Conservation (phyloP, 345 rosid genomes). For the Lumnitzera littorea region DNA sequence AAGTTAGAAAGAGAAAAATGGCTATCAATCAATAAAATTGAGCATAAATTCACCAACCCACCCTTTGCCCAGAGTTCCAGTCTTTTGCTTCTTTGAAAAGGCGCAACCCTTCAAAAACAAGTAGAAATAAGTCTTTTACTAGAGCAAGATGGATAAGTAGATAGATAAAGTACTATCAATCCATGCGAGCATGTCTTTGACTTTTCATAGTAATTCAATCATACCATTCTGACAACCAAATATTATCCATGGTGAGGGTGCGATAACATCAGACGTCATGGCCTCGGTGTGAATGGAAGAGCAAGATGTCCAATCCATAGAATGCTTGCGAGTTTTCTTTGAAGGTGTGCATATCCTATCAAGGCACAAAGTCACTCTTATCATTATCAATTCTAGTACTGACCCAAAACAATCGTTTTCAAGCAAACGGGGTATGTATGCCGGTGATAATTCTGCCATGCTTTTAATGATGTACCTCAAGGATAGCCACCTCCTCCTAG, state of each 20-base stretch:
- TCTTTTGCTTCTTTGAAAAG: conserved; percentile 93
- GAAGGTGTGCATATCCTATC: conserved; percentile 22
- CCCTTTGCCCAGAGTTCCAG: conserved; percentile 52
- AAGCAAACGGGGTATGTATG: too few relatives aligned
- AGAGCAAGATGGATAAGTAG: too few relatives aligned
- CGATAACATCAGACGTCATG: conserved; percentile 65
- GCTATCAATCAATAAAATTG: background rate
- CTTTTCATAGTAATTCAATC: background rate
- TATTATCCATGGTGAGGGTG: conserved; percentile 92
- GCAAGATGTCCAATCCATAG: conserved; percentile 45
- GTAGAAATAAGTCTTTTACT: background rate
- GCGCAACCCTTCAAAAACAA: conserved; percentile 53
- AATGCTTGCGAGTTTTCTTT: conserved; percentile 35
- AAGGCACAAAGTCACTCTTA: background rate
- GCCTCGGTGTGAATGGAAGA: conserved; percentile 42
- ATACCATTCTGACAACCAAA: conserved; percentile 94
- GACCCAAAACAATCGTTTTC: too few relatives aligned
- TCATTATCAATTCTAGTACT: too few relatives aligned
- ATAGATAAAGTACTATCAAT: background rate
- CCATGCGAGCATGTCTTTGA: background rate
- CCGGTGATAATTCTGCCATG: too few relatives aligned
- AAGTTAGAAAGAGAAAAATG: background rate
- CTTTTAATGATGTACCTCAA: conserved; percentile 17
- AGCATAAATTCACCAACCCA: conserved; percentile 19
- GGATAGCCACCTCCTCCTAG: conserved; percentile 50